Evolutionary conservation across 805 yeast species (phyloP).

Genomic region (Nakazawaea holstii): DNA sequence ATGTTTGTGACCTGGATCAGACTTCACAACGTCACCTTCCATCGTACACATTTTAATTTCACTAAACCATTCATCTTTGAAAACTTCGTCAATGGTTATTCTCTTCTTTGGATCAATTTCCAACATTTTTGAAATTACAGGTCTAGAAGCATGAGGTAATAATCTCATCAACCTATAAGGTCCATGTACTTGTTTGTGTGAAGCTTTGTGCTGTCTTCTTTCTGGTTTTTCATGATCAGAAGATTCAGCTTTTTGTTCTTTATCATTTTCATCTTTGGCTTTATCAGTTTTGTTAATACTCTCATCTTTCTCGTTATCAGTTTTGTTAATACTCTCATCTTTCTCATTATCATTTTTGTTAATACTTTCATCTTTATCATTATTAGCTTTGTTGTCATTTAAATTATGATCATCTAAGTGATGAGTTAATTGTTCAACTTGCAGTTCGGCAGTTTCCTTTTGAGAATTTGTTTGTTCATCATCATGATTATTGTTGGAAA

Average conservation of each 20-base stretch:
- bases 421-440: too few species aligned
- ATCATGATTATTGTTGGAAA: too few species aligned
- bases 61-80: constrained; percentile 66
- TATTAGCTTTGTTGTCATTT: too few species aligned
- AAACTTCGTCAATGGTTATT: constrained; percentile 62
- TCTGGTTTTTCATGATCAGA: constrained; percentile 23
- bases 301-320: too few species aligned
- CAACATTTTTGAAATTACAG: constrained; percentile 62
- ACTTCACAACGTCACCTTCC: constrained; percentile 30
- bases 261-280: constrained; percentile 7
- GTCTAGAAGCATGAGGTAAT: constrained; percentile 80
- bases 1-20: constrained; percentile 47
- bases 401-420: too few species aligned
- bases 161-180: constrained; percentile 78
- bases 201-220: constrained; percentile 31
- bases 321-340: too few species aligned
- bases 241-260: constrained; percentile 6
- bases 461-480: too few species aligned
- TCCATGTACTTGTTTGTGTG: constrained; percentile 63
- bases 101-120: constrained; percentile 55
- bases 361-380: too few species aligned
- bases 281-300: too few species aligned
- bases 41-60: constrained; percentile 59
- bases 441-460: too few species aligned
- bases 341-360: too few species aligned